Percentiles rank a stretch among this genome's conserved stretches.
Evolutionary conservation across 2,329 filamentous ascomycete genomes (phyloP).

Genomic region (Epichloe coenophiala): DNA sequence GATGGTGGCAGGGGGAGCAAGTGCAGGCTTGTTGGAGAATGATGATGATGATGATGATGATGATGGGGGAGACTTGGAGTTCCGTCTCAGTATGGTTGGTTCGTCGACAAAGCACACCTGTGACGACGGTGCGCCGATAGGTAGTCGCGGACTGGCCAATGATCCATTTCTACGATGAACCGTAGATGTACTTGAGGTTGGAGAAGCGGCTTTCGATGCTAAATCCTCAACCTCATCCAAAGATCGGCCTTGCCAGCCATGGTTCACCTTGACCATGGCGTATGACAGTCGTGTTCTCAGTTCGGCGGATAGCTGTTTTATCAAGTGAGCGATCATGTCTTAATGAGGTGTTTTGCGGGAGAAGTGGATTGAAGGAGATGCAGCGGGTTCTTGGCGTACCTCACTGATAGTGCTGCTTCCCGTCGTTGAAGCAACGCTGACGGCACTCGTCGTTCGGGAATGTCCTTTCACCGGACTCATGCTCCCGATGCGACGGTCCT

Average conservation of each 20-base stretch:
- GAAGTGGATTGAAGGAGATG: neutral
- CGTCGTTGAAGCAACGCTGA: conserved; percentile 44
- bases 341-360: neutral
- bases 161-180: conserved; percentile 35
- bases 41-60: conserved; percentile 19
- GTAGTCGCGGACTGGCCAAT: conserved; percentile 41
- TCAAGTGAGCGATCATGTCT: conserved; percentile 8
- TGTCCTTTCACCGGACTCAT: conserved; percentile 42
- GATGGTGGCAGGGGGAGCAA: conserved; percentile 44
- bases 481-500: conserved; percentile 31
- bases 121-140: conserved; percentile 19
- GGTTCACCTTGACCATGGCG: conserved; percentile 84
- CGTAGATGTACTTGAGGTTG: conserved; percentile 44
- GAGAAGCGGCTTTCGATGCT: conserved; percentile 54
- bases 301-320: conserved; percentile 55
- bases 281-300: conserved; percentile 78
- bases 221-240: conserved; percentile 67
- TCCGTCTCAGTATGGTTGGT: conserved; percentile 10
- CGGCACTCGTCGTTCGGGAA: conserved; percentile 57
- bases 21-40: conserved; percentile 21
- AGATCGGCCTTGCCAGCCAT: conserved; percentile 71
- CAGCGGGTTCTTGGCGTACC: conserved; percentile 31
- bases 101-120: conserved; percentile 15
- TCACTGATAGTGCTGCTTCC: conserved; percentile 65
- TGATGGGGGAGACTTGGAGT: conserved; percentile 22